Conservation (phyloP, 129 eudicot genomes). For the Escallonia herrerae region DNA sequence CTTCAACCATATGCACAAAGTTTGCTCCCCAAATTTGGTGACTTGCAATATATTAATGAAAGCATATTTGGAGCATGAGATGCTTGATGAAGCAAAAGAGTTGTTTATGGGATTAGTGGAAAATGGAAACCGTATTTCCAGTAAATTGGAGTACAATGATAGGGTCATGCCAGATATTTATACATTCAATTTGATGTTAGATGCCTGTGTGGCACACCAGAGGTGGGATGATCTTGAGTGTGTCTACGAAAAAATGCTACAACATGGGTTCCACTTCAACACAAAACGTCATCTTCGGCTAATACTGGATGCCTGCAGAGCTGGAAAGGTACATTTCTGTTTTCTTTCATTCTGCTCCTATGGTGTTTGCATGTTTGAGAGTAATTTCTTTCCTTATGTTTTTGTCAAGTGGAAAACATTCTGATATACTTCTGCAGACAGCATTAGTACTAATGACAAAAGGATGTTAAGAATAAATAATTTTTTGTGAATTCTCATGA, state of each 20-base stretch:
- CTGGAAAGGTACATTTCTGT: conserved; percentile 52
- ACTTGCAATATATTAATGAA: conserved; percentile 83
- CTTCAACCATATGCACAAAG: conserved; percentile 73
- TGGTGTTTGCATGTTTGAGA: no score
- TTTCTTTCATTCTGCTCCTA: background rate
- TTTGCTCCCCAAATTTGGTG: conserved; percentile 75
- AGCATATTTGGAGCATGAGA: conserved; percentile 56
- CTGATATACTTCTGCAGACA: no score
- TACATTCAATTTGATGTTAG: conserved; percentile 75
- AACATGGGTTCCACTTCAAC: conserved; percentile 61
- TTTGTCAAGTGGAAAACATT: no score
- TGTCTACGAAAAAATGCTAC: conserved; percentile 59
- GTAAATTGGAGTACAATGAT: conserved; percentile 31
- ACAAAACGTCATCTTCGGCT: conserved; percentile 71
- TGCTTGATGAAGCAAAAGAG: conserved; percentile 65
- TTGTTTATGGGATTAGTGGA: conserved; percentile 50
- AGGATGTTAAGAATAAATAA: no score
- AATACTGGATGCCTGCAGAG: conserved; percentile 55
- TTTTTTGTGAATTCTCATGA: no score
- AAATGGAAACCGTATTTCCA: conserved; percentile 28
- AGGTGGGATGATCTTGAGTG: conserved; percentile 78
- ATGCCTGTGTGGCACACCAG: conserved; percentile 43
- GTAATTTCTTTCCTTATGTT: no score
- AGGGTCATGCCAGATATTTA: conserved; percentile 62
- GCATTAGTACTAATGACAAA: no score